Evolutionary conservation across 2,329 filamentous ascomycete species (phyloP), one percentile per base, ranked within the genome.

Genomic region (Thielaviopsis ethacetica): DNA sequence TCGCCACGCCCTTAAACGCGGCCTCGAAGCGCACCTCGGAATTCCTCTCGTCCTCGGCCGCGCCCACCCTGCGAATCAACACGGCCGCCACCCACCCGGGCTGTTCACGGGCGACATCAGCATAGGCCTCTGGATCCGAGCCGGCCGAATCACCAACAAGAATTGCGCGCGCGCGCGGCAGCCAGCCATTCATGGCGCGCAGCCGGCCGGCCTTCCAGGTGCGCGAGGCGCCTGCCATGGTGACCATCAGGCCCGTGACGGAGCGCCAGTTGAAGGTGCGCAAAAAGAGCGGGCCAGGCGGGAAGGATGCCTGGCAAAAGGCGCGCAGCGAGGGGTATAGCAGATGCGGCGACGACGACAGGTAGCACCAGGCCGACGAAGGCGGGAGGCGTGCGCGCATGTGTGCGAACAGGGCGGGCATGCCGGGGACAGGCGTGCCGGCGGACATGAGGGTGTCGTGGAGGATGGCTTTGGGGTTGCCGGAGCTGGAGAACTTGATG

Each of bases 311-410:
- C 58, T 83, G 73, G 41, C 89, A 77, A 71, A 97, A 97, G 0
- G 76, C 70, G 59, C 79, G 83, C 24, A 97, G 77, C 71, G 96
- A 93, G 0, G 88, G 86, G 67, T 96, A 96, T 10, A 97, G 79
- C 65, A 94, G 95, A 74, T 96, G 96, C 0, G 91, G 91, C 0
- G 90, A 95, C 0, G 91, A 91, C 0, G 88, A 94, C 53, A 97
- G 79, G 70, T 97, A 97, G 75, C 95, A 95, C 78, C 88, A 95
- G 0, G 89, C 80, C 1, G 89, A 85, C 9, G 77, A 75, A 9
- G 77, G 67, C 1, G 75, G 73, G 24, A 83, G 66, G 3, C 75
- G 64, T 5, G 71, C 69, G 52, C 83, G 74, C 12, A 95, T 75
- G 59, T 84, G 76, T 22, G 74, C 71, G 72, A 95, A 96, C 0